These are phyloP conservation scores for Chara braunii DNA, from an alignment of 139 green algal genomes.

Conservation along the genomic window DNA sequence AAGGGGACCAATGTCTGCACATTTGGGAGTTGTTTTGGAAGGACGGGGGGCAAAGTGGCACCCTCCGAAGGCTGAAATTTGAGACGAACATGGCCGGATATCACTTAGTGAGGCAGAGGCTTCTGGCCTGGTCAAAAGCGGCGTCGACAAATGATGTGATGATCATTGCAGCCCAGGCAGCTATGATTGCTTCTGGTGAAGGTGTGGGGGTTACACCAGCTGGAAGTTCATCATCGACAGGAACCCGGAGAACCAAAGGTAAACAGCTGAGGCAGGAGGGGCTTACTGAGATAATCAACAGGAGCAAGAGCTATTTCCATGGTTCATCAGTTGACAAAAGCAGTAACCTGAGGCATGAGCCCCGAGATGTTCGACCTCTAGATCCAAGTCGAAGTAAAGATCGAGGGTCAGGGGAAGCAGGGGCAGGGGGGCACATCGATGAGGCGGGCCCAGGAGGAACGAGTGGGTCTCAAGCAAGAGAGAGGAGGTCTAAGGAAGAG, in stretches of 20 bases:
- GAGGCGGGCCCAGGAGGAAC: slow-evolving; percentile 11
- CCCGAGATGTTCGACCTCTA: neutral
- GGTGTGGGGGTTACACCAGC: neutral
- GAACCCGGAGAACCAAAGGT: no score
- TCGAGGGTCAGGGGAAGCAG: neutral
- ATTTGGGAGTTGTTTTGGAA: slow-evolving; percentile 13
- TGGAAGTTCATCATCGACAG: no score
- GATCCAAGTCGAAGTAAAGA: slow-evolving; percentile 1
- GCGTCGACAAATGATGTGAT: neutral
- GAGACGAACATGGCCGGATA: slow-evolving; percentile 7
- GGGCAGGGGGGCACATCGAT: neutral
- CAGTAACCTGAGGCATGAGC: neutral
- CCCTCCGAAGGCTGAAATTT: slow-evolving; percentile 13
- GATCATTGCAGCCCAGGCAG: neutral
- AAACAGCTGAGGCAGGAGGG: no score
- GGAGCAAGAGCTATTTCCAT: slow-evolving; percentile 5
- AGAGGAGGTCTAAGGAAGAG: neutral
- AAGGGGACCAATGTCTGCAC: no score
- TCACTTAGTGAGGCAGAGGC: neutral
- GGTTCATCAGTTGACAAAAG: neutral
- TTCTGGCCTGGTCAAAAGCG: neutral
- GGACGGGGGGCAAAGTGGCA: neutral
- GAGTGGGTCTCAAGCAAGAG: slow-evolving; percentile 1
- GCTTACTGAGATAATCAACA: no score
- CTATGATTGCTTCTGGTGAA: neutral